Evolutionary conservation across 495 filamentous ascomycete species (phyloP).

Genomic region (Talaromyces stipitatus): DNA sequence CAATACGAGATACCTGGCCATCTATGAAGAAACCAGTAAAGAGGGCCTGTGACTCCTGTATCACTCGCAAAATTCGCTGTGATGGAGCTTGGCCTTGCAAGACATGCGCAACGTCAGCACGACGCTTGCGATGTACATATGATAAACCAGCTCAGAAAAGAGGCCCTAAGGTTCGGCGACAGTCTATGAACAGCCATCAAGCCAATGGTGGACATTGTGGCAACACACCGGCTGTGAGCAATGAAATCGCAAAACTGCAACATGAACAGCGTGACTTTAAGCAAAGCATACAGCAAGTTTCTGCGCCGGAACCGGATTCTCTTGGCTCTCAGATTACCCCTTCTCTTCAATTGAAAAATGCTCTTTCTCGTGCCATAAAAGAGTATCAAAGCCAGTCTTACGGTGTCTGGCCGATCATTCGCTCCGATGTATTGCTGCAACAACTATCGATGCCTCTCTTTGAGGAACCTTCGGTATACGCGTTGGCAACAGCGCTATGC

Average conservation of each 20-base stretch:
- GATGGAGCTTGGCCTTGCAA: constrained; percentile 23
- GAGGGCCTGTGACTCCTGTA: constrained; percentile 26
- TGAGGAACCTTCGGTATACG: constrained; percentile 9
- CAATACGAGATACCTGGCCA: neutral
- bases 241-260: neutral
- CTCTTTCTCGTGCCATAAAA: constrained; percentile 9
- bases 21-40: constrained; percentile 18
- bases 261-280: neutral
- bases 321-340: neutral
- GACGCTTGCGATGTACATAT: constrained; percentile 20
- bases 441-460: constrained; percentile 8
- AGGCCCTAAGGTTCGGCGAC: constrained; percentile 21
- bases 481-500: constrained; percentile 18
- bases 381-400: constrained; percentile 21
- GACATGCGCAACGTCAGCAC: constrained; percentile 16
- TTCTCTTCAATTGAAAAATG: neutral
- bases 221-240: neutral
- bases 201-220: neutral
- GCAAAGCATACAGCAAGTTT: neutral
- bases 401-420: constrained; percentile 25
- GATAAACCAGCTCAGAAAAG: constrained; percentile 19
- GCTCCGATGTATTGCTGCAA: constrained; percentile 12
- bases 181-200: neutral
- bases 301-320: neutral
- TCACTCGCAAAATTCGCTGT: constrained; percentile 26